Percentiles rank a stretch among this genome's conserved stretches.
Conservation (phyloP, 331 rosid species). For the Quercus lobata region DNA sequence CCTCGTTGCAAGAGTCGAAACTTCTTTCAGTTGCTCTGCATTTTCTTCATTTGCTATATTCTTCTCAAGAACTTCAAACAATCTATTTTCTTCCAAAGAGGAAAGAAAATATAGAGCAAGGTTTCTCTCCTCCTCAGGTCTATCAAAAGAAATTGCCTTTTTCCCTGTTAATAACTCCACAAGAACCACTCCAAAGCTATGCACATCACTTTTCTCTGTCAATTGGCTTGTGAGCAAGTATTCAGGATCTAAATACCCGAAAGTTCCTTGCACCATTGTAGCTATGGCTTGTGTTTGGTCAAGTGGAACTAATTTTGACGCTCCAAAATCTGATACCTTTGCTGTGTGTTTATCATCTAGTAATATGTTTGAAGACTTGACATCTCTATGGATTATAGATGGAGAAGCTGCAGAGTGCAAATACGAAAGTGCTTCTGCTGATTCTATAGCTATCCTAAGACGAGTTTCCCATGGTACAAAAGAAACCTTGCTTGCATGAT, state of each 20-base stretch:
- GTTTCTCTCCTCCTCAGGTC: too few species aligned
- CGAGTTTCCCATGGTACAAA: not conserved
- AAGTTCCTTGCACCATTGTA: not conserved
- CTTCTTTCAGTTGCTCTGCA: not conserved
- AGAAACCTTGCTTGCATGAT: not conserved
- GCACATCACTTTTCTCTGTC: not conserved
- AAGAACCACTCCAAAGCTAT: not conserved
- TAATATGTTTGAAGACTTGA: constrained; percentile 17
- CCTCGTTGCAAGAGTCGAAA: not conserved
- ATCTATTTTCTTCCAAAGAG: too few species aligned
- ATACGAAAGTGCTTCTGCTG: too few species aligned
- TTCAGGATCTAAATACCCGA: not conserved
- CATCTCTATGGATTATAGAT: too few species aligned
- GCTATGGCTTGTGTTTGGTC: constrained; percentile 3
- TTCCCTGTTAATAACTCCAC: not conserved
- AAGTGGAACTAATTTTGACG: constrained; percentile 10
- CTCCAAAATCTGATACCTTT: constrained; percentile 26
- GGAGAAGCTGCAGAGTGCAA: too few species aligned
- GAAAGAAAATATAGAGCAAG: too few species aligned
- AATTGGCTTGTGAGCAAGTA: not conserved
- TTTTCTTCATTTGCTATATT: not conserved
- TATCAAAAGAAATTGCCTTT: not conserved
- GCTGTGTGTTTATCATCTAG: not conserved
- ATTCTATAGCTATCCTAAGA: too few species aligned
- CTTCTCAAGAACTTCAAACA: not conserved